phyloP scores from a whole-genome alignment of 1,139 yeast species.

The Candida buenavistaensis region DNA sequence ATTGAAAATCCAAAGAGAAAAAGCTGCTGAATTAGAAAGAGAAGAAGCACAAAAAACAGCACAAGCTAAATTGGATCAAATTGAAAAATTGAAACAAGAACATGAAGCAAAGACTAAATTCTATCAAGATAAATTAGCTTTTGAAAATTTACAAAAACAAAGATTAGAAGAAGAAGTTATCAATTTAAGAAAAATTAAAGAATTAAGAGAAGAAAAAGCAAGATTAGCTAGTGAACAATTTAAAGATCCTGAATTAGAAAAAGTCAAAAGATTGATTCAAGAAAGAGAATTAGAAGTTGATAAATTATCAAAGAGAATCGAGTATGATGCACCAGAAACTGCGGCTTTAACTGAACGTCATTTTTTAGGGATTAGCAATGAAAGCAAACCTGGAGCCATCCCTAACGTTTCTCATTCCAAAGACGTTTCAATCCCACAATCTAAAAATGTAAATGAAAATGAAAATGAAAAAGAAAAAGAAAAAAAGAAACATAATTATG shows the following conservation, averaged over 20 bases:
- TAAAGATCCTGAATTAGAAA: constrained; percentile 26
- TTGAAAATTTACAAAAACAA: constrained; percentile 37
- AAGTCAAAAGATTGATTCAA: constrained; percentile 35
- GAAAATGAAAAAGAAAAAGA: constrained; percentile 2
- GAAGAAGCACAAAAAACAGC: constrained; percentile 35
- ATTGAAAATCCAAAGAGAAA: constrained; percentile 25
- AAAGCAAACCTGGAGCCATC: constrained; percentile 10
- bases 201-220: constrained; percentile 40
- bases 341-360: constrained; percentile 2
- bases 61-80: constrained; percentile 33
- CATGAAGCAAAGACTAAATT: constrained; percentile 32
- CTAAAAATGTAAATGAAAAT: constrained; percentile 1
- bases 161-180: constrained; percentile 40
- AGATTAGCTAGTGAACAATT: constrained; percentile 30
- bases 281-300: constrained; percentile 39
- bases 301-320: constrained; percentile 17
- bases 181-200: constrained; percentile 38
- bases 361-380: constrained; percentile 13
- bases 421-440: constrained; percentile 1
- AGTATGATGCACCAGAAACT: constrained; percentile 3
- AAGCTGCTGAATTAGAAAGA: constrained; percentile 27
- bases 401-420: constrained; percentile 8
- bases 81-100: constrained; percentile 34
- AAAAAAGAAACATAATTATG: constrained; percentile 5
- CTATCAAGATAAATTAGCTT: constrained; percentile 32